Conservation (phyloP, 1,139 yeast genomes). For the Pichiaceae sp. region DNA sequence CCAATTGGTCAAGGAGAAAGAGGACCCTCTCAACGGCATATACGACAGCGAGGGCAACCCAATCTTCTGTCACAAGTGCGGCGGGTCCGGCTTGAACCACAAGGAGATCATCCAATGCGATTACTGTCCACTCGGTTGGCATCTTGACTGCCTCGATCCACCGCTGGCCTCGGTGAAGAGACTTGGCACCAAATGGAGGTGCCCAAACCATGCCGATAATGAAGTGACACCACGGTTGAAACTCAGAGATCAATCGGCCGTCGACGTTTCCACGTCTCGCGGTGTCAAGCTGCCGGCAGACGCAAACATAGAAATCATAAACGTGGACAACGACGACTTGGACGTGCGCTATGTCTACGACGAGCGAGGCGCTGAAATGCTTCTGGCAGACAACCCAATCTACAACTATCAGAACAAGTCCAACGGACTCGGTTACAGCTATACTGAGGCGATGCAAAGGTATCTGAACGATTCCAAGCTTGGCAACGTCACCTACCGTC, state of each 20-base stretch:
- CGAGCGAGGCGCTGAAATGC: constrained; percentile 25
- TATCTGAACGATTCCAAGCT: constrained; percentile 34
- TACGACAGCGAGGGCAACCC: constrained; percentile 61
- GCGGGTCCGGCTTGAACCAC: constrained; percentile 52
- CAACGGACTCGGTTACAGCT: constrained; percentile 33
- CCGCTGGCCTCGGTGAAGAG: constrained; percentile 73
- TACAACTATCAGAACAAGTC: constrained; percentile 24
- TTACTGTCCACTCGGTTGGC: constrained; percentile 85
- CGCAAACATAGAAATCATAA: constrained; percentile 55
- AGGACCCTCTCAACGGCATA: constrained; percentile 51
- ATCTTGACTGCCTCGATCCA: constrained; percentile 75
- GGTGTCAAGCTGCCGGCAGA: constrained; percentile 47
- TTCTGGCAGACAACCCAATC: constrained; percentile 11
- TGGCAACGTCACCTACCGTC: constrained; percentile 40
- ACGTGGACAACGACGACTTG: constrained; percentile 34
- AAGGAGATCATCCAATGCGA: constrained; percentile 68
- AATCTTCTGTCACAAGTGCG: constrained; percentile 69
- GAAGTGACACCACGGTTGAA: constrained; percentile 38
- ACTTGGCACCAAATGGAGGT: constrained; percentile 81
- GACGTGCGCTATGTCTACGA: constrained; percentile 47
- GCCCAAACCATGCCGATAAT: constrained; percentile 79
- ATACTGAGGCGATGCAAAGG: constrained; percentile 24
- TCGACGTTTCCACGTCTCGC: constrained; percentile 50
- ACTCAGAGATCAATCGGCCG: constrained; percentile 43
- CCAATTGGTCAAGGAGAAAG: constrained; percentile 35